These are phyloP conservation scores for Penicillium sp. DNA, from an alignment of 2,329 filamentous ascomycete species.

Conservation along the genomic window DNA sequence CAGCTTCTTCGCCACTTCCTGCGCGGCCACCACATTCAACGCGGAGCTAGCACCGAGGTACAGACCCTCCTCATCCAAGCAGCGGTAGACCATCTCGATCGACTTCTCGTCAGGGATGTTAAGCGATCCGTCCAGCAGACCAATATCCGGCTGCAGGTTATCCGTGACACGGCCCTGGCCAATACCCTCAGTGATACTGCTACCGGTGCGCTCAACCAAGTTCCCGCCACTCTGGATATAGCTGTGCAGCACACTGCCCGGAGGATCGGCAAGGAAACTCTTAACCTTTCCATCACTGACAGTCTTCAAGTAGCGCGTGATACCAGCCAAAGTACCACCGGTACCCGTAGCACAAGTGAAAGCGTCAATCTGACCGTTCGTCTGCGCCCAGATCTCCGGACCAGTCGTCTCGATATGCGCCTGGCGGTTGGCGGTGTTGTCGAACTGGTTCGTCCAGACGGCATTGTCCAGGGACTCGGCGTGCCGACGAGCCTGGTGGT, in stretches of 20 bases:
- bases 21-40: constrained; percentile 88
- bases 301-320: constrained; percentile 80
- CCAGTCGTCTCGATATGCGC: constrained; percentile 96
- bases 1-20: constrained; percentile 83
- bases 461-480: constrained; percentile 79
- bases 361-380: constrained; percentile 72
- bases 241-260: constrained; percentile 82
- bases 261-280: constrained; percentile 84
- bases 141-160: constrained; percentile 78
- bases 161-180: constrained; percentile 92
- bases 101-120: constrained; percentile 85
- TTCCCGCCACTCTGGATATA: constrained; percentile 81
- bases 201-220: constrained; percentile 68
- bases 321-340: constrained; percentile 79
- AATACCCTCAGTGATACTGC: constrained; percentile 94
- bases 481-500: constrained; percentile 85
- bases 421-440: constrained; percentile 85
- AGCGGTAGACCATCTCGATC: constrained; percentile 95
- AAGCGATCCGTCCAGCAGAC: constrained; percentile 72
- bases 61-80: constrained; percentile 87
- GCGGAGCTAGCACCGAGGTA: constrained; percentile 91
- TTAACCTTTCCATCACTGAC: constrained; percentile 69
- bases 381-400: constrained; percentile 95
- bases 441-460: constrained; percentile 98
- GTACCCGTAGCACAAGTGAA: constrained; percentile 95